phyloP scores from a whole-genome alignment of 805 yeast species.

The Diddensiella transvaalensis region DNA sequence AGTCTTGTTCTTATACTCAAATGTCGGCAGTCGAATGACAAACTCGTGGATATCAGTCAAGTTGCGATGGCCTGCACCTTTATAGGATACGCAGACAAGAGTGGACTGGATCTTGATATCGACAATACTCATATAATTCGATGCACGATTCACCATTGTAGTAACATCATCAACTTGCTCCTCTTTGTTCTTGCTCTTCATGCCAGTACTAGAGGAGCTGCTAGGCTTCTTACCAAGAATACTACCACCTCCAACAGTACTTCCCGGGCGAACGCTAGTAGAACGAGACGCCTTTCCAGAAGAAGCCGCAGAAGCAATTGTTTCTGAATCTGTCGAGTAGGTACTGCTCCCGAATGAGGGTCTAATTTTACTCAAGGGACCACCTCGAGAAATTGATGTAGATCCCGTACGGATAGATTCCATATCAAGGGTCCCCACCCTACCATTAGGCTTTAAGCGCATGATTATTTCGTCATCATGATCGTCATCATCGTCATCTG shows the following conservation, averaged over 20 bases:
- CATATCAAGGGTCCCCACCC: neutral
- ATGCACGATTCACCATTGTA: constrained; percentile 73
- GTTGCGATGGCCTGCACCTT: constrained; percentile 65
- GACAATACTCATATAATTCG: constrained; percentile 65
- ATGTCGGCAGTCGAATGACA: constrained; percentile 58
- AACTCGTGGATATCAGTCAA: constrained; percentile 77
- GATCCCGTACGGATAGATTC: neutral
- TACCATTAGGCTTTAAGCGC: constrained; percentile 1
- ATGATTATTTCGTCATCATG: constrained; percentile 4
- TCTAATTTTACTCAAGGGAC: neutral
- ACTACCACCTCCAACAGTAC: neutral
- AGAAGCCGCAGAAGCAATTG: neutral
- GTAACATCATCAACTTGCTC: constrained; percentile 39
- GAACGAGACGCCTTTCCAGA: neutral
- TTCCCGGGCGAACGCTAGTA: neutral
- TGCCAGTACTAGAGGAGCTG: neutral
- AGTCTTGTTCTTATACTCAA: constrained; percentile 56
- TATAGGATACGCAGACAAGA: constrained; percentile 65
- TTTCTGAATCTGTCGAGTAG: neutral
- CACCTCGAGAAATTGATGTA: neutral
- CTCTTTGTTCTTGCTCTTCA: constrained; percentile 4
- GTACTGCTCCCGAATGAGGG: neutral
- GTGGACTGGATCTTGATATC: constrained; percentile 50
- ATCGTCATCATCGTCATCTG: constrained; percentile 4
- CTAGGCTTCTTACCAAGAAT: neutral